These are phyloP conservation scores for Saccharomyces pastorianus DNA, from an alignment of 1,139 yeast genomes.

Conservation along the genomic window DNA sequence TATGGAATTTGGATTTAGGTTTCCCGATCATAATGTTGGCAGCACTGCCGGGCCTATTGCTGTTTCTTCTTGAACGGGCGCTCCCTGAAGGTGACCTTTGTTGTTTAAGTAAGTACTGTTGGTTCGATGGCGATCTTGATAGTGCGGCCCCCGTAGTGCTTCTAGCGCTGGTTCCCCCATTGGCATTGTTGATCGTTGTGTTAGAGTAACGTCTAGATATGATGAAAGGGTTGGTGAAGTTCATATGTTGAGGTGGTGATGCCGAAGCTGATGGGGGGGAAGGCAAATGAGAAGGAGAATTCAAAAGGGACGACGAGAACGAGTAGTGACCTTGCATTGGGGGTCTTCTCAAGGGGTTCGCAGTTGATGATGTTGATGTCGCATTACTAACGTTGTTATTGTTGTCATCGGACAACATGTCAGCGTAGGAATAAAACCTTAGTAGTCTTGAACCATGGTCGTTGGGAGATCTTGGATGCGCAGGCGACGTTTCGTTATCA, in stretches of 20 bases:
- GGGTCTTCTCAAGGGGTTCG: conserved; percentile 1
- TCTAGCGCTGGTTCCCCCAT: conserved; percentile 1
- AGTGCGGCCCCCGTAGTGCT: not conserved
- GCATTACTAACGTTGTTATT: conserved; percentile 1
- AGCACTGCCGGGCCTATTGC: not conserved
- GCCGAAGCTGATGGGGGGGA: not conserved
- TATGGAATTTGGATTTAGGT: conserved; percentile 13
- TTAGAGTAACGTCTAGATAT: conserved; percentile 6
- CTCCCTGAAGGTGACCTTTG: not conserved
- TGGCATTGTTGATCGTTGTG: conserved; percentile 3
- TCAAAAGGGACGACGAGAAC: not conserved
- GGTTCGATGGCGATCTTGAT: not conserved
- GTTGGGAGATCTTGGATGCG: conserved; percentile 1
- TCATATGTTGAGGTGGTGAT: not conserved
- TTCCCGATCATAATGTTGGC: not conserved
- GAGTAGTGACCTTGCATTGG: not conserved
- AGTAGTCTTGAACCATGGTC: conserved; percentile 26
- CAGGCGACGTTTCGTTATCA: not conserved
- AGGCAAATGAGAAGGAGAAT: not conserved
- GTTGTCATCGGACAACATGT: conserved; percentile 56
- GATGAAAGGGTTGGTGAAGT: conserved; percentile 4
- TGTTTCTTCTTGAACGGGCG: not conserved
- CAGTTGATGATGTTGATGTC: conserved; percentile 1
- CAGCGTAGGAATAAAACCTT: conserved; percentile 73
- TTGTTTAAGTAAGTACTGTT: not conserved